Base-by-base conservation (phyloP, 2,329 filamentous ascomycete genomes). In the Aspergillus sp. region DNA sequence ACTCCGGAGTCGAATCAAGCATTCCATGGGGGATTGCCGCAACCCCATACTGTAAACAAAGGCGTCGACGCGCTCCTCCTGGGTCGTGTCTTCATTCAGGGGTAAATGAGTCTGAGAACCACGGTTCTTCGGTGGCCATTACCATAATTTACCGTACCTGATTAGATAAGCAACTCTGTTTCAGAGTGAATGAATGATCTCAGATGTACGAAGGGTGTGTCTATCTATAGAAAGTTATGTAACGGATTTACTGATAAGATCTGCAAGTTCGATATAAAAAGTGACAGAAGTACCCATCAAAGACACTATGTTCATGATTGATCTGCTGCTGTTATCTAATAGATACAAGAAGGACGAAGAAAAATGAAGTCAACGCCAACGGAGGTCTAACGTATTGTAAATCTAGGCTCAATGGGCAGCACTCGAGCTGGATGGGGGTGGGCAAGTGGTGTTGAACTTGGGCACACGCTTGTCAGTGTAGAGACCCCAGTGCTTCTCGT, bases 401-500 rank as follows among this genome's bases (percentile, higher is more conserved):
- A 19, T 19, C 4, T 19, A 4, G 19, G 19, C 19, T 19, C 19
- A 4, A 19, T 19, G 19, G 19, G 4, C 2, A 19, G 4, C 19
- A 19, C 19, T 19, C 19, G 2, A 19, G 19, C 19, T 48, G 57
- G 30, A 54, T 50, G 12, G 69, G n/a, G n/a, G n/a, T n/a, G 69
- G 69, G 64, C 76, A 79, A 50, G 66, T 61, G 34, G 74, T 62
- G 42, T 68, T 59, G 61, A 74, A 85, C 72, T 85, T 85, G 49
- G 70, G 46, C 59, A 69, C 71, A 54, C 82, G 72, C 48, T 82
- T 74, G 1, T 73, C 70, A 34, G 74, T 80, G 75, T 82, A 85
- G 34, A 81, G 78, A 56, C 84, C 83, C 84, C 84, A 87, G 56
- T 83, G 76, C 31, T 76, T 82, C 75, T 87, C 83, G 56, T 83